Evolutionary conservation across 805 yeast species (phyloP).

Genomic region (Wickerhamomyces chambardii): DNA sequence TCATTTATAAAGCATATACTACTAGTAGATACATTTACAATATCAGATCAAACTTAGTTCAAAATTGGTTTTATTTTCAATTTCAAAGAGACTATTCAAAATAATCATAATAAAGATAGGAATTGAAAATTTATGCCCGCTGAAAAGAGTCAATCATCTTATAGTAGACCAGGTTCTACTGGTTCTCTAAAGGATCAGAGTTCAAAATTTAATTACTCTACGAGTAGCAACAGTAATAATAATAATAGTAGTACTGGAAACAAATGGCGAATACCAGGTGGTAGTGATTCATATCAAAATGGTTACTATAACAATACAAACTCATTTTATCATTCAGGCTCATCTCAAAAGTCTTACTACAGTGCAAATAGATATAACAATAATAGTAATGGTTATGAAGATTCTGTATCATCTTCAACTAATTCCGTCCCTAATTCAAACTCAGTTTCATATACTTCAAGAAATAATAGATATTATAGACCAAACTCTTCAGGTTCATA

Average conservation of each 20-base stretch:
- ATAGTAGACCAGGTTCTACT: neutral
- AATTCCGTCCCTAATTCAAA: too few relatives aligned
- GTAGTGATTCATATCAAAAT: neutral
- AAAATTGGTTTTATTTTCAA: too few relatives aligned
- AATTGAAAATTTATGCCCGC: neutral
- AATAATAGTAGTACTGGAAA: too few relatives aligned
- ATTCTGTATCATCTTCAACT: neutral
- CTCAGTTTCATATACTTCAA: neutral
- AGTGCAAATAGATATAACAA: too few relatives aligned
- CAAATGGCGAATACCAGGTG: neutral
- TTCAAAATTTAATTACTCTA: too few relatives aligned
- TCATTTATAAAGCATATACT: too few relatives aligned
- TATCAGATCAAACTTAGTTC: too few relatives aligned
- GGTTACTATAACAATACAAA: neutral
- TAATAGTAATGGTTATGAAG: neutral
- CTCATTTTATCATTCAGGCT: neutral
- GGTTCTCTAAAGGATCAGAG: neutral
- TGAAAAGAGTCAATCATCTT: neutral
- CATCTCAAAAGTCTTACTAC: neutral
- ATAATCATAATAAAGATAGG: too few relatives aligned
- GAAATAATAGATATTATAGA: neutral
- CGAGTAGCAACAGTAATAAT: too few relatives aligned
- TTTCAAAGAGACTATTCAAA: too few relatives aligned
- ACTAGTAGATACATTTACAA: too few relatives aligned
- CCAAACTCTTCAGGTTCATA: slow-evolving; percentile 3